A percentile compares a stretch with the other conserved stretches of the same genome.
phyloP scores from a whole-genome alignment of 176 grass and related monocot genomes.

The bread wheat (Triticum aestivum) region IWGSC_CS_RefSeq_v2.1 NC_057808.1:378248449-378248948 shows the following conservation, averaged over 20 bases:
- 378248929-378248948: neutral
- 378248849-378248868: neutral
- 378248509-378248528: too few relatives aligned
- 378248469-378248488: too few relatives aligned
- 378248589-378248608: too few relatives aligned
- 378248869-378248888: neutral
- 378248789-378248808: neutral
- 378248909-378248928: constrained; percentile 10
- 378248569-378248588: too few relatives aligned
- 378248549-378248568: too few relatives aligned
- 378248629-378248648: neutral
- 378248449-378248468: too few relatives aligned
- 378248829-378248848: neutral
- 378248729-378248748: neutral
- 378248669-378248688: neutral
- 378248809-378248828: neutral
- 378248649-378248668: neutral
- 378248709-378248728: neutral
- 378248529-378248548: too few relatives aligned
- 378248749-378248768: neutral
- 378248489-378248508: too few relatives aligned
- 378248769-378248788: neutral
- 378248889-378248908: neutral
- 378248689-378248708: neutral
- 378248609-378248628: too few relatives aligned